phyloP scores from a whole-genome alignment of 306 rosid species.

The Alnus glutinosa region DNA sequence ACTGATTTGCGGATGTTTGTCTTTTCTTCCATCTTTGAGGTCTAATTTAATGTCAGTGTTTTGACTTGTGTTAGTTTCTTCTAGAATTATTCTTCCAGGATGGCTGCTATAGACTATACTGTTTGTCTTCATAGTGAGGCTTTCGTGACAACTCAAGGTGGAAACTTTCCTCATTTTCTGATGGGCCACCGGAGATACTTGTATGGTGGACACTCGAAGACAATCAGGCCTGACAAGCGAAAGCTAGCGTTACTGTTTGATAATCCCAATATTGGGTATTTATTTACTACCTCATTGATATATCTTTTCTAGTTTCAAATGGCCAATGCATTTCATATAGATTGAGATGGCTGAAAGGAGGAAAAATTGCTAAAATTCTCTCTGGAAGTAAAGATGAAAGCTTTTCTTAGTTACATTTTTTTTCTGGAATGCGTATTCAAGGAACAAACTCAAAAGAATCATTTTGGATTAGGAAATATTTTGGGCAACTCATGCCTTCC shows the following conservation, averaged over 20 bases:
- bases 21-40: constrained; percentile 13
- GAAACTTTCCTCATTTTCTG: constrained; percentile 96
- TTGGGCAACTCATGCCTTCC: background rate
- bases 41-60: constrained; percentile 27
- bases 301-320: constrained; percentile 9
- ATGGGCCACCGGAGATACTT: constrained; percentile 96
- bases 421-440: background rate
- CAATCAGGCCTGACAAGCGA: constrained; percentile 95
- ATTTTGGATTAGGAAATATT: background rate
- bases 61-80: constrained; percentile 47
- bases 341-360: background rate
- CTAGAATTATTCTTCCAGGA: constrained; percentile 95
- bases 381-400: background rate
- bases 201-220: constrained; percentile 91
- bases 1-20: constrained; percentile 21
- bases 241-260: constrained; percentile 83
- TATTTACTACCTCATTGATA: constrained; percentile 8
- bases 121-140: constrained; percentile 99
- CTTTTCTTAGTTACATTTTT: background rate
- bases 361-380: background rate
- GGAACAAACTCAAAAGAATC: background rate
- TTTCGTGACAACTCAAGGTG: constrained; percentile 98
- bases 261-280: constrained; percentile 87
- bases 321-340: background rate
- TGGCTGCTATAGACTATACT: constrained; percentile 98